These are phyloP conservation scores for Aspergillus nanangensis DNA, from an alignment of 495 filamentous ascomycete genomes.

Conservation along the genomic window DNA sequence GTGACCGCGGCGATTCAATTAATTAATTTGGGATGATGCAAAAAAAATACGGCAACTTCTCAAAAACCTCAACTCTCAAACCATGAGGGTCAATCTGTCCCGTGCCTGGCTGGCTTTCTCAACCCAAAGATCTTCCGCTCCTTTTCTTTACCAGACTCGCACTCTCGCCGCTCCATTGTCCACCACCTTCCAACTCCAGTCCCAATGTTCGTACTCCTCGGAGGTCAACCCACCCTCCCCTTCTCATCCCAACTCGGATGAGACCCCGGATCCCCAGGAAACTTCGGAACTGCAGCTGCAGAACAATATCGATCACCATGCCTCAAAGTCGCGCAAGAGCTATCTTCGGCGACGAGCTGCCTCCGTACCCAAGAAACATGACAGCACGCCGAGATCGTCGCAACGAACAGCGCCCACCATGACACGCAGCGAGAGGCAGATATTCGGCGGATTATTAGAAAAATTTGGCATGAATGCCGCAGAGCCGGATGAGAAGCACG, in stretches of 20 bases:
- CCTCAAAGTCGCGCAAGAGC: conserved; percentile 13
- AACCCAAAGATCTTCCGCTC: conserved; percentile 32
- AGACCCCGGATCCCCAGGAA: conserved; percentile 6
- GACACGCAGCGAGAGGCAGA: conserved; percentile 22
- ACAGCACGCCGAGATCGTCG: conserved; percentile 13
- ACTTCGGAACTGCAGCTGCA: no score
- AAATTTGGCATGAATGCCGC: conserved; percentile 13
- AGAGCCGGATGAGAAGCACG: background rate
- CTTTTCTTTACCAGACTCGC: conserved; percentile 70
- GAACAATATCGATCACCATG: background rate
- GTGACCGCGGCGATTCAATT: conserved; percentile 4
- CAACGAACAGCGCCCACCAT: conserved; percentile 10
- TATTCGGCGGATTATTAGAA: conserved; percentile 23
- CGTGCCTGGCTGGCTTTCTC: conserved; percentile 16
- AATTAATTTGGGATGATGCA: no score
- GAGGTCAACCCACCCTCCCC: background rate
- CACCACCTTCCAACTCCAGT: no score
- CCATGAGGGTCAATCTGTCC: conserved; percentile 15
- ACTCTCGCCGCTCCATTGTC: conserved; percentile 38
- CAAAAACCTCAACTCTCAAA: no score
- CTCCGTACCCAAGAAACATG: background rate
- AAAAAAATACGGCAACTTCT: no score
- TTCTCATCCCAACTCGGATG: background rate
- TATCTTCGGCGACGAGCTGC: conserved; percentile 24
- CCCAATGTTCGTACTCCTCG: background rate